phyloP scores from a whole-genome alignment of 345 rosid species.

The Euphorbia peplus region DNA sequence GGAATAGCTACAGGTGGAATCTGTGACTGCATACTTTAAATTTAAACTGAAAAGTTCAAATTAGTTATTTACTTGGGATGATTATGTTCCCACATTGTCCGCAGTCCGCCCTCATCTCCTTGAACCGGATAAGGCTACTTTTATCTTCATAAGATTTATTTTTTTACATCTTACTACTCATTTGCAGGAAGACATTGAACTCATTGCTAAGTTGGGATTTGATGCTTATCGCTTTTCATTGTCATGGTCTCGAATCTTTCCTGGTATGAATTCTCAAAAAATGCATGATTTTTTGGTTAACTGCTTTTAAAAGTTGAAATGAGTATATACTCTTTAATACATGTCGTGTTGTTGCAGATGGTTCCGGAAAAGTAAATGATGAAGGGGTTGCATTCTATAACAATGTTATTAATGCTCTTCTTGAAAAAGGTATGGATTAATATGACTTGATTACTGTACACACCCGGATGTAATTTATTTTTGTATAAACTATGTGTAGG shows the following conservation, averaged over 20 bases:
- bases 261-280: slow-evolving; percentile 43
- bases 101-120: too few species aligned
- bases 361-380: slow-evolving; percentile 25
- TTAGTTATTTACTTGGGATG: too few species aligned
- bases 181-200: slow-evolving; percentile 77
- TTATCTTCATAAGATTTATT: neutral
- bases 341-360: slow-evolving; percentile 16
- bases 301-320: neutral
- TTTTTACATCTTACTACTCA: slow-evolving; percentile 17
- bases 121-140: neutral
- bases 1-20: neutral
- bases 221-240: slow-evolving; percentile 84
- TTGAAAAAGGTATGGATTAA: slow-evolving; percentile 45
- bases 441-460: slow-evolving; percentile 17
- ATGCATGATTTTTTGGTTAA: neutral
- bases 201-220: slow-evolving; percentile 67
- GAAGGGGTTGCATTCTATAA: slow-evolving; percentile 33
- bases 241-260: slow-evolving; percentile 91
- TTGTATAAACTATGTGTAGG: slow-evolving; percentile 21
- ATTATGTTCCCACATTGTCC: too few species aligned
- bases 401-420: slow-evolving; percentile 24
- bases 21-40: neutral
- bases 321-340: neutral
- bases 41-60: too few species aligned
- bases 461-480: slow-evolving; percentile 11